A percentile compares a stretch with the other conserved stretches of the same genome.
Conservation (phyloP, 257 asterid genomes). For the Plantago ovata region DNA sequence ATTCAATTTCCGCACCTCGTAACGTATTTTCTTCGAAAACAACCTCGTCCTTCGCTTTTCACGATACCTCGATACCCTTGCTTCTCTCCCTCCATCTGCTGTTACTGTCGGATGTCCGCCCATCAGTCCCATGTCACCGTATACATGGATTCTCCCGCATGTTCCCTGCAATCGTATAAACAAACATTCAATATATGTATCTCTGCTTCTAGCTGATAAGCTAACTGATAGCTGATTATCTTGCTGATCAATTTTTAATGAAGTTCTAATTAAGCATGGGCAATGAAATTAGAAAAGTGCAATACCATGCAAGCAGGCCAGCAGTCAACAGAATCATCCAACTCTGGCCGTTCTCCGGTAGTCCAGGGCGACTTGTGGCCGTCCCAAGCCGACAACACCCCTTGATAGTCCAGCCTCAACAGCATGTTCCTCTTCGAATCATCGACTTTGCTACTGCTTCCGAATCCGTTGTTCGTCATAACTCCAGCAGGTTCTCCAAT, state of each 20-base stretch:
- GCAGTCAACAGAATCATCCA: constrained; percentile 43
- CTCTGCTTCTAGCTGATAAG: no score
- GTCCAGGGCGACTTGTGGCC: constrained; percentile 70
- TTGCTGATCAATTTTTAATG: no score
- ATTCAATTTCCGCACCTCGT: constrained; percentile 88
- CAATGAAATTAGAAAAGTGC: neutral
- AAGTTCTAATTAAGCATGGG: neutral
- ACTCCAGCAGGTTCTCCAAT: neutral
- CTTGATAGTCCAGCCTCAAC: constrained; percentile 62
- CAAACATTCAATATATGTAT: neutral
- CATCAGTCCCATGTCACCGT: constrained; percentile 40
- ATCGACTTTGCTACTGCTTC: constrained; percentile 20
- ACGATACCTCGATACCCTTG: constrained; percentile 77
- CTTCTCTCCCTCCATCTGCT: constrained; percentile 72
- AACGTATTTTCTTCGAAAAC: constrained; percentile 87
- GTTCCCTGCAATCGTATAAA: constrained; percentile 36
- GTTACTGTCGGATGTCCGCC: constrained; percentile 23
- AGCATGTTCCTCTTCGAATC: constrained; percentile 34
- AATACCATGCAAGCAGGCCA: constrained; percentile 71
- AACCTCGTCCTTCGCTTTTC: constrained; percentile 81
- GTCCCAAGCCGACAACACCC: constrained; percentile 72
- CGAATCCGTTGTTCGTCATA: constrained; percentile 12
- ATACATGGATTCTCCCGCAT: constrained; percentile 42
- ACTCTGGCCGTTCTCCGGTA: constrained; percentile 60
- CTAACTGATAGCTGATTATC: no score